Base-by-base conservation (phyloP, 306 rosid genomes). In the Dryas octopetala region DNA sequence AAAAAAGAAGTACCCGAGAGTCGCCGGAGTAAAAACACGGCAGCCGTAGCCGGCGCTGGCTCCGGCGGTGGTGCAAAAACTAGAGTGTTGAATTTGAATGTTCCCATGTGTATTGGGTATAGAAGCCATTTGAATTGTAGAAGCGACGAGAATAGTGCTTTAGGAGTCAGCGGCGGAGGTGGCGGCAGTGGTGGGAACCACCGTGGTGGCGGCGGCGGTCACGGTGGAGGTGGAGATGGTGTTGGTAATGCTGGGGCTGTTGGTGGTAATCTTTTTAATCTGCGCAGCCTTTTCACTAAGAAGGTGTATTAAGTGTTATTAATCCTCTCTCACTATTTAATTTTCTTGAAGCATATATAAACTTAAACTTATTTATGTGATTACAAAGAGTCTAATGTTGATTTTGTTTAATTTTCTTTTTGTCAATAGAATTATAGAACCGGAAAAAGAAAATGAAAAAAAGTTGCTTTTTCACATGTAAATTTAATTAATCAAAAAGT, bases 51-150 rank as follows among this genome's bases (percentile, higher is more conserved):
- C 11, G 58, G n/a, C 14, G 66, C 52, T 3, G 75, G 75, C 15
- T 76, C 49, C 4, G 54, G 64, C 1, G 77, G 82, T 1, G 26
- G 38, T 13, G 71, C 79, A 0, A 90, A 82, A 69, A 83, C 88
- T 1, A 85, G 73, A 77, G 99, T 85, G 43, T 76, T 90, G 91
- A 92, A 84, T 76, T 70, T 95, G 87, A 92, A 92, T 62, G 98
- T 92, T 23, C 99, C 99, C 8, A 85, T 79, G 81, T 90, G 97
- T 68, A 89, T 92, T 45, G 93, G 97, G 5, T 95, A 90, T 52
- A 77, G 91, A 65, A 86, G 71, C 53, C 86, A 86, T 66, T 77
- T 95, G 81, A 83, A 91, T 19, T 95, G 99, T 61, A 85, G 86
- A 76, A 89, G 89, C 68, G 88, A 85, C 40, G 97, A 86, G 63